Evolutionary conservation across 2,329 filamentous ascomycete species (phyloP), one percentile per base, ranked within the genome.

Genomic region (Metarhizium album): DNA sequence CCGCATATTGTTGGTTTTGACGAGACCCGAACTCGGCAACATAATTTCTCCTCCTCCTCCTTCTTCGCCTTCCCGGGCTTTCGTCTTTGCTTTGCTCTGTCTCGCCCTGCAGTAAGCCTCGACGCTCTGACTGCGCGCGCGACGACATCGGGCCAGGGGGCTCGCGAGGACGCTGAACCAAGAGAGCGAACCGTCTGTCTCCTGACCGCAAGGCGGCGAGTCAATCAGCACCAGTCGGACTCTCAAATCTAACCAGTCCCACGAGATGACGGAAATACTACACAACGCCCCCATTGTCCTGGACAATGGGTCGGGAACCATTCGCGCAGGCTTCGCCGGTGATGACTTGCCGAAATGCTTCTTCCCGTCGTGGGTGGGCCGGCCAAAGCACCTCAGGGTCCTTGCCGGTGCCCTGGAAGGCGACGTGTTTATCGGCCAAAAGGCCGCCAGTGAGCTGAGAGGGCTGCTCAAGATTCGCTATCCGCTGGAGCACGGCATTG

Each of bases 201-300:
- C n/a, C n/a, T n/a, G 27, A 33, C 24, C 2, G 24, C n/a, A 43
- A 37, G 29, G 18, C 27, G 37, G 22, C 33, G 18, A 31, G 4
- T 47, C 27, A 47, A 18, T 38, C n/a, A 42, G 20, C 31, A 37
- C 23, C 27, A 35, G 45, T 20, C 31, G 35, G 5, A n/a, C 35
- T 18, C 9, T 24, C 33, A 29, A 14, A 48, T 29, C 7, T 31
- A 23, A 38, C 3, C 27, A 22, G 47, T 35, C 42, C 49, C 43
- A 23, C 38, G 53, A 27, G 49, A 81, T 82, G 78, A 70, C 76
- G 55, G 78, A 82, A 57, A 74, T 74, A 52, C 82, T 97, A 51
- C 93, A 96, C 76, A 98, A 98, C 77, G 90, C 90, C 59, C 90
- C 93, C 53, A 95, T 98, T 69, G 93, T 98, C 66, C 87, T 98